Evolutionary conservation across 2,329 filamentous ascomycete species (phyloP), one percentile per base, ranked within the genome.

Genomic region (Fusarium sp.): DNA sequence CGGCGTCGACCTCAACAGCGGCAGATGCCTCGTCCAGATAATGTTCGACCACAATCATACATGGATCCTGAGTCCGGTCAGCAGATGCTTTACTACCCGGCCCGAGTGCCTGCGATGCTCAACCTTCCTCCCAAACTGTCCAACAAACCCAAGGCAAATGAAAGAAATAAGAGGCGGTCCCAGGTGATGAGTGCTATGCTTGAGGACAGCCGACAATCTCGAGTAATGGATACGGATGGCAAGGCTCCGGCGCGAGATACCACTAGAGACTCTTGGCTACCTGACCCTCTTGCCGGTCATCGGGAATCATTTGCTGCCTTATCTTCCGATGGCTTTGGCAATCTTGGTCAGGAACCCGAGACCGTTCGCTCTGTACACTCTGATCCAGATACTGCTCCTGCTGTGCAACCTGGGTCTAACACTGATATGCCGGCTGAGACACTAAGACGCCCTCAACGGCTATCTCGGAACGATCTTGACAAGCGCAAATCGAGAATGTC

Each of bases 21-120:
- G 30, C 76, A 59, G 30, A 72, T 71, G 35, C 65, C 68, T 5
- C 66, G 75, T 15, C 50, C 62, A 14, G 52, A 48, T 19, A 75
- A 77, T 67, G 75, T 78, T 4, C 79, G 80, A 19, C 84, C 87
- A 13, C 83, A 86, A 64, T 88, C 88, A 1, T 90, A 89, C 76
- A 79, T 87, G 73, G 84, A 90, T 74, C 87, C 88, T 3, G 82
- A 85, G 26, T 90, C 90, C 2, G 90, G 89, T 6, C 89, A 95
- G 69, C 84, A 90, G 71, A 97, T 98, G 92, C 88, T 97, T 11
- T 98, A 91, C 79, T 99, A 99, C 77, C 96, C 96, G 15, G 96
- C 96, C 5, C 94, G 93, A 2, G 96, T 99, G 4, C 96, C 96
- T 5, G 90, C 92, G 65, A 94, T 97, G 90, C 85, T 99, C 58